Percentiles rank a stretch among this genome's conserved stretches.
These are phyloP conservation scores for Fusarium albosuccineum DNA, from an alignment of 2,329 filamentous ascomycete genomes.

Conservation along the genomic window DNA sequence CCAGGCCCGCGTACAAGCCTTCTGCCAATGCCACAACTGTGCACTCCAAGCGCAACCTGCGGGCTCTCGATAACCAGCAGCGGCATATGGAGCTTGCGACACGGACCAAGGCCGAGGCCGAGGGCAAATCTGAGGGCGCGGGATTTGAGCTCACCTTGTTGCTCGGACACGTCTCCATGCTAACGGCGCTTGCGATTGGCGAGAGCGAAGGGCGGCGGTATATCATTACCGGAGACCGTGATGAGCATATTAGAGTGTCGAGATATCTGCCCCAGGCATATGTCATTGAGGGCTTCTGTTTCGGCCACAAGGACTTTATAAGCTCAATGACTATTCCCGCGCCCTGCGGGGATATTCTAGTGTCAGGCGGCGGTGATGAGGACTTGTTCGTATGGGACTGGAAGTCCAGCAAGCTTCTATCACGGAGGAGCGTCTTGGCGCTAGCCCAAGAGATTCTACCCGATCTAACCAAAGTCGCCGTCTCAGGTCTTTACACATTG, in stretches of 20 bases:
- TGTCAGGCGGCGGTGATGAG: constrained; percentile 90
- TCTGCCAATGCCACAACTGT: constrained; percentile 71
- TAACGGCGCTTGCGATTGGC: constrained; percentile 78
- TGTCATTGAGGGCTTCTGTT: constrained; percentile 89
- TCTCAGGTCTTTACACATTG: constrained; percentile 59
- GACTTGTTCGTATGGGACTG: constrained; percentile 88
- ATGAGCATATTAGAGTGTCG: constrained; percentile 87
- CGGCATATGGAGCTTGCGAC: constrained; percentile 56
- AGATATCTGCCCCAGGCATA: constrained; percentile 85
- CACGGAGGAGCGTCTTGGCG: constrained; percentile 65
- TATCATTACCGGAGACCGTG: constrained; percentile 69
- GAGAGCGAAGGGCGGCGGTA: constrained; percentile 59
- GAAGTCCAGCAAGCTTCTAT: constrained; percentile 67
- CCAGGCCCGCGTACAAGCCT: constrained; percentile 56
- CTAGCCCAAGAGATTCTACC: constrained; percentile 55
- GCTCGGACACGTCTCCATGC: constrained; percentile 94
- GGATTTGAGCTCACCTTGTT: constrained; percentile 82
- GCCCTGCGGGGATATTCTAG: constrained; percentile 69
- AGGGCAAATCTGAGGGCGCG: constrained; percentile 53
- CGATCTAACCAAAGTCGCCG: constrained; percentile 59
- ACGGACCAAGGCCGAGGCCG: constrained; percentile 42
- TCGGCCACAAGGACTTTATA: constrained; percentile 90
- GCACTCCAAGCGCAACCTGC: constrained; percentile 73
- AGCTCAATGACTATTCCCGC: constrained; percentile 77
- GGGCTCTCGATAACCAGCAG: constrained; percentile 70